Evolutionary conservation across 176 grass and related monocot genomes (phyloP), one percentile per base, ranked within the genome.

Genomic region (Oryza punctata): DNA sequence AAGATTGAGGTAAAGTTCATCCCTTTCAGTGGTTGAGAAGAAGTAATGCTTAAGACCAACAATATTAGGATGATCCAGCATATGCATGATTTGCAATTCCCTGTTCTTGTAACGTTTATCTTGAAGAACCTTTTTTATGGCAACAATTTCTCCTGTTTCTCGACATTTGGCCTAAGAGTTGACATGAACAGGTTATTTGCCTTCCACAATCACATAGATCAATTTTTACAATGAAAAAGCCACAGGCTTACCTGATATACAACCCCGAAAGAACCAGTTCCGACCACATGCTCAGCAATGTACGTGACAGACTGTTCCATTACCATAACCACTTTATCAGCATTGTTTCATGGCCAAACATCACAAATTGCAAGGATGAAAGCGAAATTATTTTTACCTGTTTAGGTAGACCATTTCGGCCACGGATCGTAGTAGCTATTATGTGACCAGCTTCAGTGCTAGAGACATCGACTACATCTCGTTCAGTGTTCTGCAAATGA

Each of bases 101-200:
- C 96, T 84, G 87, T 95, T 98, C 82, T 98, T 98, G 77, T 98
- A 98, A 64, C 96, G 93, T 79, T 98, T 95, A 77, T 98, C 96
- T 85, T 98, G 96, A 78, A 98, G 89, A 81, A 98, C 96, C 74
- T 95, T 98, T 82, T 98, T 98, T 60, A 98, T 98, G 47, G 96
- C 96, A 66, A 98, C 82, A 26, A 95, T 86, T 91, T 98, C 96
- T 80, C 96, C 93, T 2, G 96, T 95, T 86, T 98, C 96, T 88
- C 87, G 90, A 65, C 93, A 98, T 93, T 98, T 98, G 10, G 93
- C 96, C 96, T 98, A 79, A 86, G 73, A 45, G 40, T 78, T 67
- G 78, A 89, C 25, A 67, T 40, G 59, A 85, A 72, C 44, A 78
- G 7, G 28, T 69, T 69, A 87, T 75, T 79, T 50, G 44, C 14